These are phyloP conservation scores for Calvatia gigantea DNA, from an alignment of 768 basidiomycete genomes.

Conservation along the genomic window DNA sequence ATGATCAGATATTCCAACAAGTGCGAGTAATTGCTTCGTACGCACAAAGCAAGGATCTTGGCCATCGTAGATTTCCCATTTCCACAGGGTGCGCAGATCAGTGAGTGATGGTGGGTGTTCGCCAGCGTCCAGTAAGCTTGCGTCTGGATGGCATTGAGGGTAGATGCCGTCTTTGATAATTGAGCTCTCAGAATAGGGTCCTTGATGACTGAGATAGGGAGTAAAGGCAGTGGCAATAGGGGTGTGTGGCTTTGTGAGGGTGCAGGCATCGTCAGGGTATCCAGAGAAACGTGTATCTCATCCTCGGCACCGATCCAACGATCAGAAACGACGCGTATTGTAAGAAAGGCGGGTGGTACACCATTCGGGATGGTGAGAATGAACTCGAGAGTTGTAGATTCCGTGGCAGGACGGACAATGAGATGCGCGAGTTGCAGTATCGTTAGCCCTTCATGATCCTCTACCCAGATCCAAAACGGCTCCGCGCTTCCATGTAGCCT, in stretches of 20 bases:
- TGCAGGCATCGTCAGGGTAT: conserved; percentile 72
- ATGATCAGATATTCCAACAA: conserved; percentile 10
- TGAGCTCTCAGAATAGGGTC: conserved; percentile 41
- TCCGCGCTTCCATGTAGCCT: conserved; percentile 74
- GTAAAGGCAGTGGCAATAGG: conserved; percentile 71
- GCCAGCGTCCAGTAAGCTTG: conserved; percentile 83
- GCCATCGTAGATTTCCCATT: conserved; percentile 79
- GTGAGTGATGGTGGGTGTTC: conserved; percentile 60
- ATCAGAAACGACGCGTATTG: conserved; percentile 81
- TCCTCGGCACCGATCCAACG: conserved; percentile 92
- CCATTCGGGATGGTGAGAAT: conserved; percentile 68
- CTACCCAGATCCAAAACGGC: conserved; percentile 96
- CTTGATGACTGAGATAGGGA: conserved; percentile 52
- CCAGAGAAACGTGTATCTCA: conserved; percentile 58
- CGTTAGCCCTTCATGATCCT: conserved; percentile 75
- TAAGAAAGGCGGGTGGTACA: conserved; percentile 59
- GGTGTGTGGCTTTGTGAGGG: conserved; percentile 53
- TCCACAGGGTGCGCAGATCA: conserved; percentile 77
- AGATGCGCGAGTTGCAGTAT: conserved; percentile 82
- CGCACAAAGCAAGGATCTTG: conserved; percentile 72
- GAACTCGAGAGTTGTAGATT: conserved; percentile 65
- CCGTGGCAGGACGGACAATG: conserved; percentile 64
- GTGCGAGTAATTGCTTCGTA: not conserved
- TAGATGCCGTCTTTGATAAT: conserved; percentile 43
- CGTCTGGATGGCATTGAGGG: conserved; percentile 84